Evolutionary conservation across 768 basidiomycete genomes (phyloP), one percentile per base, ranked within the genome.

Genomic region (Coprinopsis strossmayeri): DNA sequence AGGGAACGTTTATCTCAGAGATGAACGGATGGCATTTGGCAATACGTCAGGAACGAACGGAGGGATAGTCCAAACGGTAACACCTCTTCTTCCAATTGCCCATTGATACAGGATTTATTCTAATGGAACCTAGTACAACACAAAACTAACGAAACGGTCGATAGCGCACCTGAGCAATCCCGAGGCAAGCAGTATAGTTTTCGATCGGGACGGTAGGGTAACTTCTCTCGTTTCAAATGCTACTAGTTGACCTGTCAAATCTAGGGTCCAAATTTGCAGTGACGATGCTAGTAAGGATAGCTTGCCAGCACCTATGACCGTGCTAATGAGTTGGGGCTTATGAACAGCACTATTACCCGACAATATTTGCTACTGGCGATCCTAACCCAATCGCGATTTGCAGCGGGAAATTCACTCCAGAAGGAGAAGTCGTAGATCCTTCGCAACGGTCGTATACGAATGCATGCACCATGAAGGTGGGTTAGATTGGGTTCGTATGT

Each of bases 391-490:
- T 90, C 38, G 88, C 87, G 0, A 69, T 79, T 1, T 82, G 84
- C 59, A 86, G 73, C 46, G 84, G 78, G 5, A 63, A 64, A 34
- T 74, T 77, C 45, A 65, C 70, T 2, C 80, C 84, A 5, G 72
- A 79, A 45, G 83, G 84, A 30, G 69, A 67, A 3, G 72, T 72
- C 3, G 60, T 76, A 25, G 64, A 72, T 30, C 25, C 64, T 5
- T 69, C 69, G 28, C 66, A 78, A 55, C n/a, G n/a, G n/a, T 66
- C 77, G 45, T 91, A 88, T 61, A 71, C 70, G 0, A 90, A 91
- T 59, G 74, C 76, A 0, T 87, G 83, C 51, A 89, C 87, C 1
- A 88, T 86, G 72, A 91, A 91, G 72, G 87, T 82, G 47, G 10
- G 17, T n/a, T n/a, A n/a, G n/a, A n/a, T n/a, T 10, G 35, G 35